These are phyloP conservation scores for Aspergillus transmontanensis DNA, from an alignment of 2,329 filamentous ascomycete genomes.

Conservation along the genomic window DNA sequence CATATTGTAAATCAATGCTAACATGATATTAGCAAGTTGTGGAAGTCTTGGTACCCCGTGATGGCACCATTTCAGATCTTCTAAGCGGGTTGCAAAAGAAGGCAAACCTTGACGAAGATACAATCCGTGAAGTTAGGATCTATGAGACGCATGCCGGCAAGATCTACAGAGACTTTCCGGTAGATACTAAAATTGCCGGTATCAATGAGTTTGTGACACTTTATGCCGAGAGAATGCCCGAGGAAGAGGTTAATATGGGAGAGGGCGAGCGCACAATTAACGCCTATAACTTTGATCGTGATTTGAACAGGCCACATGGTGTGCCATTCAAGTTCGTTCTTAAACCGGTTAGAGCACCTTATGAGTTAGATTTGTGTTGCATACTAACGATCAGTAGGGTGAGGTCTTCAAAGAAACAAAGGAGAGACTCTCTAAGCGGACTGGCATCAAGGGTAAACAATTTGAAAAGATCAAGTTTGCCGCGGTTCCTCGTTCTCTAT, in stretches of 20 bases:
- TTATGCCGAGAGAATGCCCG: slow-evolving; percentile 78
- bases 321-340: slow-evolving; percentile 90
- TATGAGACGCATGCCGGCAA: slow-evolving; percentile 84
- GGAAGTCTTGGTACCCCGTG: slow-evolving; percentile 86
- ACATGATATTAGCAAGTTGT: slow-evolving; percentile 63
- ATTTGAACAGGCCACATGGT: slow-evolving; percentile 80
- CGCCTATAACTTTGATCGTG: slow-evolving; percentile 91
- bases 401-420: slow-evolving; percentile 91
- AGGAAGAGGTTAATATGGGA: slow-evolving; percentile 64
- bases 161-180: slow-evolving; percentile 74
- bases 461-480: slow-evolving; percentile 99
- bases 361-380: not conserved
- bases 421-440: slow-evolving; percentile 88
- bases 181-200: slow-evolving; percentile 72
- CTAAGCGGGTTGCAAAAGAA: slow-evolving; percentile 78
- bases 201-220: slow-evolving; percentile 85
- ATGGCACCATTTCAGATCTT: slow-evolving; percentile 77
- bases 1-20: not conserved
- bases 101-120: slow-evolving; percentile 75
- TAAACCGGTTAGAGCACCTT: slow-evolving; percentile 64
- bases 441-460: slow-evolving; percentile 94
- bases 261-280: slow-evolving; percentile 71
- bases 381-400: slow-evolving; percentile 54
- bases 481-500: slow-evolving; percentile 69
- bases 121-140: slow-evolving; percentile 71